These are phyloP conservation scores for Omphalotus olearius DNA, from an alignment of 1,284 basidiomycete genomes.

Conservation along the genomic window DNA sequence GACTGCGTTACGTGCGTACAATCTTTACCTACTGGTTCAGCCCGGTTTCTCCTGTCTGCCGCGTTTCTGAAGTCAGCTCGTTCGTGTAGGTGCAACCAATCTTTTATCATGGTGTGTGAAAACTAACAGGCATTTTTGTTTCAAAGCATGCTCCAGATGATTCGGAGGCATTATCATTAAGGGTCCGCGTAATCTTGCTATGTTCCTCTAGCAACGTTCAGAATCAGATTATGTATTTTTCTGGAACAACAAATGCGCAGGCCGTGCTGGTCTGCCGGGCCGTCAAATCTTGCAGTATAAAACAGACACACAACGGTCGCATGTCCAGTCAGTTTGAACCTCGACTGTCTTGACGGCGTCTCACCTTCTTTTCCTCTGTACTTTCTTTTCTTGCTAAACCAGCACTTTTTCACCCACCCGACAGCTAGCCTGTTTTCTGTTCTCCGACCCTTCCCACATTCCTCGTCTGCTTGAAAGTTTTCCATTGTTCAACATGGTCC, in stretches of 20 bases:
- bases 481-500: constrained; percentile 18
- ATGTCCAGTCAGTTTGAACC: constrained; percentile 13
- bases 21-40: too few species aligned
- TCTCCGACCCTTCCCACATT: constrained; percentile 4
- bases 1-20: too few species aligned
- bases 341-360: constrained; percentile 19
- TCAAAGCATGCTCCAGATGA: too few species aligned
- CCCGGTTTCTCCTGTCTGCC: too few species aligned
- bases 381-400: constrained; percentile 8
- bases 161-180: too few species aligned
- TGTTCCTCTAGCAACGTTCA: constrained; percentile 7
- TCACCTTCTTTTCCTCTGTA: constrained; percentile 11
- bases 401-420: constrained; percentile 4
- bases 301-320: constrained; percentile 3
- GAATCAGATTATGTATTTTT: background rate
- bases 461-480: constrained; percentile 3
- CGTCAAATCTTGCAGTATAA: constrained; percentile 4
- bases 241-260: background rate
- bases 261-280: too few species aligned
- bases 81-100: too few species aligned
- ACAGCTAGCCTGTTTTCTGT: constrained; percentile 16
- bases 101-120: too few species aligned
- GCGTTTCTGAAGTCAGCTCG: too few species aligned
- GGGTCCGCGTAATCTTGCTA: background rate
- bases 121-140: too few species aligned